Base-by-base conservation (phyloP, 2,329 filamentous ascomycete species). In the Dactylellina cionopaga region DNA sequence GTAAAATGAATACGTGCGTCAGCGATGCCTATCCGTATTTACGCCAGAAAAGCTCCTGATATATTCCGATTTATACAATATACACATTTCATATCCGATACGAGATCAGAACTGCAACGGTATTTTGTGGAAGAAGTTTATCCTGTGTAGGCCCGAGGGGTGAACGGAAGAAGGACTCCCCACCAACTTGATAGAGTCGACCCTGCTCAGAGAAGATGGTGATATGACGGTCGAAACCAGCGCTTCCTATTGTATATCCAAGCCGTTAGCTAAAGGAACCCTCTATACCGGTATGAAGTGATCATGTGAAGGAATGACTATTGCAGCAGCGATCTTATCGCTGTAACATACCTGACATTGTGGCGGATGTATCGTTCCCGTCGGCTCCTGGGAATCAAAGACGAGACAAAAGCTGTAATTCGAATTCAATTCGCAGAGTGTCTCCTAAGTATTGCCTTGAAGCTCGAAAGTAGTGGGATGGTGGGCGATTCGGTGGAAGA, bases 121-220 rank as follows among this genome's bases (percentile, higher is more conserved):
- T n/a, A 11, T 54, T 27, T 47, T 22, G 27, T 59, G 44, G 46
- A 52, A n/a, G n/a, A n/a, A 55, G 37, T 58, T 33, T 74, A 37
- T 43, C 46, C 54, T 41, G 29, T 25, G 17, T 47, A 46, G 22
- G 43, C 56, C 55, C 56, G 41, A 31, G 49, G 43, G 41, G 33
- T 63, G 58, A 35, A 54, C 41, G 35, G 35, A 33, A 54, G 55
- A 56, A 25, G 52, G 60, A 47, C 69, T 74, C 87, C 92, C 80
- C 87, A 98, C 95, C 95, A 82, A 99, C 95, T 97, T 99, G 95
- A 82, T 98, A 99, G 81, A 99, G 86, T 81, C 95, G 89, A 80
- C 95, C 95, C 84, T 97, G 93, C 82, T 99, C 95, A 74, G 95
- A 97, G 85, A 99, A 99, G 86, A 99, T 98, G 81, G 95, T 99